Evolutionary conservation across 2,329 filamentous ascomycete species (phyloP), one percentile per base, ranked within the genome.

Genomic region (Westerdykella sp.): DNA sequence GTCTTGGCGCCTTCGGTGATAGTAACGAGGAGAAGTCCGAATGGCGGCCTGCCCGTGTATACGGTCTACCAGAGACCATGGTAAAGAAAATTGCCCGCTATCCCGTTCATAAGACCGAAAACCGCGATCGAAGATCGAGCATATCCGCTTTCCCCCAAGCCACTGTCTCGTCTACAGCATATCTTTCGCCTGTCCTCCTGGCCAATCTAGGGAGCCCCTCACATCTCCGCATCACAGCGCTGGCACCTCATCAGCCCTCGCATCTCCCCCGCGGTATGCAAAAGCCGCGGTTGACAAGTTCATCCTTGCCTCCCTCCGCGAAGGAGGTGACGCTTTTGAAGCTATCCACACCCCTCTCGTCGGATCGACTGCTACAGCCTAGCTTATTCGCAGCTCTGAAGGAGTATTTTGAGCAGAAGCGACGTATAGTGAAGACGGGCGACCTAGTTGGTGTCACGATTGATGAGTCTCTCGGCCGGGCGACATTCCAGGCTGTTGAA

Each of bases 381-480:
- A 87, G 87, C 4, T 77, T 97, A 4, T 83, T 97, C 54, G 83
- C 87, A 14, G 89, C 87, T 0, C 68, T 98, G 34, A 96, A 96
- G 63, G 81, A 81, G 32, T 84, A 96, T 61, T 96, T 98, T 63
- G 85, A 94, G 51, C 80, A 80, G 43, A 87, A 85, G 56, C 79
- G 85, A 44, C 81, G 93, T 4, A 78, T 97, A 11, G 79, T 97
- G 32, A 89, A 89, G 59, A 83, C 80, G 34, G 91, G 90, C 2
- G 93, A 98, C 67, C 70, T 96, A 11, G 83, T 98, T 42, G 90
- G 87, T 14, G 84, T 98, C 11, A 83, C 88, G 2, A 83, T 98
- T 22, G 91, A 98, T 58, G 87, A 90, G 41, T 81, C 83, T 41
- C 76, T 97, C 1, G 91, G 89, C 2, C 80, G 84, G 44, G 85